Evolutionary conservation across 768 basidiomycete species (phyloP).

Genomic region (Amanita phalloides): DNA sequence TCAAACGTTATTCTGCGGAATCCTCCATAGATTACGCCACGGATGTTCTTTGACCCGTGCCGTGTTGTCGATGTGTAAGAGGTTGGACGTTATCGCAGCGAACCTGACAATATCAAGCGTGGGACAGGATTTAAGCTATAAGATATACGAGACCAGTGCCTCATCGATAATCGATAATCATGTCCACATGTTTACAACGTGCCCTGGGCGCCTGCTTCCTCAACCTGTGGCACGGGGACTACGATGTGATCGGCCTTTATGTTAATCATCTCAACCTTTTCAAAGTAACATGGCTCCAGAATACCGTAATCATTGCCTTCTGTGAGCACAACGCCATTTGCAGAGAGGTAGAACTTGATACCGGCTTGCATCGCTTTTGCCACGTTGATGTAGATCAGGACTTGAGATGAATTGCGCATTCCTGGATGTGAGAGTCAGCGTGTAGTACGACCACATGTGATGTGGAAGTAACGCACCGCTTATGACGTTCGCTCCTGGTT

Average conservation of each 20-base stretch:
- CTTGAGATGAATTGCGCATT: slow-evolving; percentile 67
- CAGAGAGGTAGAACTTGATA: slow-evolving; percentile 65
- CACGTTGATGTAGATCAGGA: slow-evolving; percentile 78
- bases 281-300: not conserved
- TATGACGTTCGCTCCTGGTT: slow-evolving; percentile 48
- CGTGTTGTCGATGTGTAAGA: too few relatives aligned
- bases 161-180: too few relatives aligned
- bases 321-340: slow-evolving; percentile 84
- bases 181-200: not conserved
- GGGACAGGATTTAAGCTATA: not conserved
- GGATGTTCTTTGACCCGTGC: too few relatives aligned
- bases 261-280: not conserved
- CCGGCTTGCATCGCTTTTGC: slow-evolving; percentile 58
- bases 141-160: not conserved
- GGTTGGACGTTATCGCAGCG: not conserved
- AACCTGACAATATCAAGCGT: not conserved
- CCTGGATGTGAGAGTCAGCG: slow-evolving; percentile 30
- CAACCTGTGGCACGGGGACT: not conserved
- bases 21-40: too few relatives aligned
- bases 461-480: slow-evolving; percentile 46
- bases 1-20: too few relatives aligned
- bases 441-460: not conserved
- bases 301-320: slow-evolving; percentile 33
- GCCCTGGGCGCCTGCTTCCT: not conserved
- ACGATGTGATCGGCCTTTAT: not conserved